Percentiles rank a stretch among this genome's conserved stretches.
Evolutionary conservation across 495 filamentous ascomycete genomes (phyloP).

Genomic region (Pyronema omphalodes): DNA sequence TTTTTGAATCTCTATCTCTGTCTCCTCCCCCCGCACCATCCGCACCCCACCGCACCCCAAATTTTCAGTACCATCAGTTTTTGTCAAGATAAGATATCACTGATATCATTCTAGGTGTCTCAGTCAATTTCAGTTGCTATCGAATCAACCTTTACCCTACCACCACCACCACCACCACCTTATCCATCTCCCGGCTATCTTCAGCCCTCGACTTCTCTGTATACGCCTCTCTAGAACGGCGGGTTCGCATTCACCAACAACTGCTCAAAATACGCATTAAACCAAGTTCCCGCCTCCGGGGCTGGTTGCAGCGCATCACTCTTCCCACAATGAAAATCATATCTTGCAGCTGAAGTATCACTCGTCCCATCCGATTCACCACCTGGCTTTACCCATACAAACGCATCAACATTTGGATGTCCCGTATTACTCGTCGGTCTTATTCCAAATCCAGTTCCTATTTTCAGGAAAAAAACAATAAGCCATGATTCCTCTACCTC

Average conservation of each 20-base stretch:
- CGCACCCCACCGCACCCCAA: no score
- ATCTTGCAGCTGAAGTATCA: conserved; percentile 40
- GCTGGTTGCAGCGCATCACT: conserved; percentile 31
- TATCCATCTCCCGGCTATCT: no score
- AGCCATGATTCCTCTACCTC: no score
- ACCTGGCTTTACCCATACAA: conserved; percentile 46
- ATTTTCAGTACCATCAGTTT: no score
- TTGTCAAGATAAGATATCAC: no score
- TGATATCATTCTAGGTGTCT: no score
- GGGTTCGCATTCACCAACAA: conserved; percentile 51
- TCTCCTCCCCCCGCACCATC: no score
- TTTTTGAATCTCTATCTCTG: no score
- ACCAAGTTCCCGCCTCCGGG: conserved; percentile 65
- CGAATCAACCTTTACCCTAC: no score
- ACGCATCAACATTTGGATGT: conserved; percentile 34
- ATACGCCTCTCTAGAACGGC: conserved; percentile 19
- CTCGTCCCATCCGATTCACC: conserved; percentile 66
- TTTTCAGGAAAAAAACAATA: neutral
- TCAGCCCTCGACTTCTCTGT: no score
- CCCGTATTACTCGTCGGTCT: conserved; percentile 35
- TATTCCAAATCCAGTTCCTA: conserved; percentile 33
- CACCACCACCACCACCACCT: no score
- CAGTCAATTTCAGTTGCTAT: no score
- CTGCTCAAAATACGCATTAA: conserved; percentile 61
- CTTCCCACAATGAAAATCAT: conserved; percentile 53